Evolutionary conservation across 108 stramenopile species (phyloP), one percentile per base, ranked within the genome.

Genomic region (Nannochloropsis gaditana): DNA sequence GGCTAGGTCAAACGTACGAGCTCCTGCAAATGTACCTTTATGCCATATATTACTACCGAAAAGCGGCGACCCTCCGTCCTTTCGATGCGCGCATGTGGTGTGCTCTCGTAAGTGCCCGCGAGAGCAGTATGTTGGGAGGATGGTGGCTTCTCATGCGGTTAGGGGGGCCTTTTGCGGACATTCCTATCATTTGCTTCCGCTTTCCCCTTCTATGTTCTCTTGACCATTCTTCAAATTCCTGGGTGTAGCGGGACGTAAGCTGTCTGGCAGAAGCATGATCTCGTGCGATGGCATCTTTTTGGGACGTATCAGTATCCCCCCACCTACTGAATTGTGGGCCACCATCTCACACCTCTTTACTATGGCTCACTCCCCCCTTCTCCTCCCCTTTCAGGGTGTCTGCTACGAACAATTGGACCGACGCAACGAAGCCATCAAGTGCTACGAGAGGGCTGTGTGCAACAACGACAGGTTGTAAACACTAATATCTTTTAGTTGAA

Each of bases 61-160:
- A 96, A 87, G 98, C 97, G 6, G 95, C 95, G 9, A 91, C 93
- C 42, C 85, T 99, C 9, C 94, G 96, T 50, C 97, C 98, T 2
- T 94, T 94, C 86, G 98, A 99, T 94, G 94, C 96, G 9, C 93
- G 98, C 42, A 99, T 99, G 97, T 99, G 98, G 98, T 94, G 94
- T 84, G 98, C 98, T 31, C 91, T 99, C 19, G 59, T 73, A 73
- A 2, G 59, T 31, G 31, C 31, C 31, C 31, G 31, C 31, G 31
- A 31, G 31, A 31, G 31, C 31, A 31, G 31, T 31, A 31, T 31
- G 31, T 31, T 31, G 31, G 31, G 31, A 31, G 31, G 31, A 31
- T 31, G 31, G 31, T 31, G 31, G 31, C 31, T 31, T 31, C 31
- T 31, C 31, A 31, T 31, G 31, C 31, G 31, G 31, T 31, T 31